Percentiles rank a stretch among this genome's conserved stretches.
These are phyloP conservation scores for Thermothelomyces thermophilus DNA, from an alignment of 2,329 filamentous ascomycete genomes.

Conservation along the genomic window DNA sequence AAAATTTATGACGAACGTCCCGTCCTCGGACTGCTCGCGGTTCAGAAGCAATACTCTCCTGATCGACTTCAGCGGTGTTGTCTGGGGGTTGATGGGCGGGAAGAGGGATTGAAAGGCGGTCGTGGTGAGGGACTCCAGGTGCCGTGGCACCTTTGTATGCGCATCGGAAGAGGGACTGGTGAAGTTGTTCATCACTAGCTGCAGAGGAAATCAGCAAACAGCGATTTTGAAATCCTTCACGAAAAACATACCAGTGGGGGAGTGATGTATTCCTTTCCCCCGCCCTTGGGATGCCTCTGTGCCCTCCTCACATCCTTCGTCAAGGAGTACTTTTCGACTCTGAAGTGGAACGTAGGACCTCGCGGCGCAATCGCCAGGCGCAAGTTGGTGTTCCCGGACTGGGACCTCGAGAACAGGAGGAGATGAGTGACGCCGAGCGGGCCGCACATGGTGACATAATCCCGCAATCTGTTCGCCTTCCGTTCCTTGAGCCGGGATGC, in stretches of 20 bases:
- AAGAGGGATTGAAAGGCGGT: conserved; percentile 96
- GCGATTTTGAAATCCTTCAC: background rate
- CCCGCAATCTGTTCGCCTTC: conserved; percentile 77
- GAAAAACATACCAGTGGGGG: conserved; percentile 61
- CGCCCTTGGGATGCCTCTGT: conserved; percentile 73
- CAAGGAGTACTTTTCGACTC: conserved; percentile 89
- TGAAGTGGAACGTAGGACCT: conserved; percentile 88
- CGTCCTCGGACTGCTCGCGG: conserved; percentile 59
- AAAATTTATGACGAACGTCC: conserved; percentile 76
- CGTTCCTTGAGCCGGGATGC: conserved; percentile 85
- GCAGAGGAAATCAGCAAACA: conserved; percentile 18
- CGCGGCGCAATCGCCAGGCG: conserved; percentile 80
- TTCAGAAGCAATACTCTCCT: conserved; percentile 85
- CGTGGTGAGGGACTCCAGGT: conserved; percentile 86
- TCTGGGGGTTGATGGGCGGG: conserved; percentile 88
- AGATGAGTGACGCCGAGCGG: conserved; percentile 90
- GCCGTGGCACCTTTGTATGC: conserved; percentile 72
- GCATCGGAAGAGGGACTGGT: conserved; percentile 55
- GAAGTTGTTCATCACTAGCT: conserved; percentile 99
- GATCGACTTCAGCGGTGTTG: conserved; percentile 85
- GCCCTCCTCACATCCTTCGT: conserved; percentile 83
- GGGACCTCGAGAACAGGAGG: conserved; percentile 84
- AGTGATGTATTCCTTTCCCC: conserved; percentile 77
- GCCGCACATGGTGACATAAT: conserved; percentile 93
- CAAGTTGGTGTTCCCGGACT: conserved; percentile 86